Base-by-base conservation (phyloP, 2,329 filamentous ascomycete species). In the Colletotrichum graminicola region DNA sequence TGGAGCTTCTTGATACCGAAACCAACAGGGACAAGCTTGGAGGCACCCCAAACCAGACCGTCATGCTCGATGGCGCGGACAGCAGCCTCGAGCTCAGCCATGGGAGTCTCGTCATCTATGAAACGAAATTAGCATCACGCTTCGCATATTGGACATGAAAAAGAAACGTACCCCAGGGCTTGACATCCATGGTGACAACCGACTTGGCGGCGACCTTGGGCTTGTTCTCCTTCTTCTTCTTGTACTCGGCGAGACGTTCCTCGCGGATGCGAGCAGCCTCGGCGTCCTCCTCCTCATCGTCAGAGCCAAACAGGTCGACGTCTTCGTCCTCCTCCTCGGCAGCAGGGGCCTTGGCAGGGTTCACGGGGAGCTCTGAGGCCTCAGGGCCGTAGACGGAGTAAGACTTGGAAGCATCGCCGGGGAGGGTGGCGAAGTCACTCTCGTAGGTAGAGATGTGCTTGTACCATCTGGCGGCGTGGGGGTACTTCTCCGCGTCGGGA, bases 1-100 rank as follows among this genome's bases (percentile, higher is more conserved):
- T 98, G 95, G 75, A 99, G 91, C 91, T 98, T 98, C 90, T 93
- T 96, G 89, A 99, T 97, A 89, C 96, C 96, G 89, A 94, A 99
- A 80, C 95, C 95, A 79, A 99, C 92, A 76, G 95, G 84, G 63
- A 97, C 92, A 76, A 97, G 88, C 89, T 96, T 93, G 83, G 93
- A 95, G 75, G 88, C 91, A 91, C 95, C 95, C 96, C 96, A 99
- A 75, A 97, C 91, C 74, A 99, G 93, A 86, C 96, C 96, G 61
- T 98, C 95, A 89, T 93, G 91, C 85, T 95, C 90, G 77, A 98
- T 95, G 76, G 86, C 84, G 79, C 94, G 93, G 77, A 98, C 95
- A 75, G 91, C 87, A 41, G 84, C 87, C 88, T 97, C 94, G 73
- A 99, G 88, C 78, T 89, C 90, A 77, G 86, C 88, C 90, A 98